A percentile compares a stretch with the other conserved stretches of the same genome.
These are phyloP conservation scores for Vigna radiata DNA, from an alignment of 306 rosid species.

Conservation along the genomic window DNA sequence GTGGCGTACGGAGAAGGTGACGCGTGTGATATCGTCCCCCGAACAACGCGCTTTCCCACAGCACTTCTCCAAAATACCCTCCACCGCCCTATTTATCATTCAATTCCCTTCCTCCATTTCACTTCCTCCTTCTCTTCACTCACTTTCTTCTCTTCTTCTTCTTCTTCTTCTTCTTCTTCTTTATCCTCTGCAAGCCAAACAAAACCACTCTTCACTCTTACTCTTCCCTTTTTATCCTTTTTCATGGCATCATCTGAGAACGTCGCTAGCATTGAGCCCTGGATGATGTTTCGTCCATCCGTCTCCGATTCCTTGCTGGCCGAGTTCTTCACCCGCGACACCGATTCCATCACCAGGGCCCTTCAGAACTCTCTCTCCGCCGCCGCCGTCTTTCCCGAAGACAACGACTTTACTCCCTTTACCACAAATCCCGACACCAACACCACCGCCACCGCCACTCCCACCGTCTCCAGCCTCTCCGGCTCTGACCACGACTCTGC, in stretches of 20 bases:
- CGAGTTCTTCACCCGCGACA: conserved; percentile 62
- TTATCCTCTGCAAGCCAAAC: too few relatives aligned
- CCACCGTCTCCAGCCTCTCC: conserved; percentile 67
- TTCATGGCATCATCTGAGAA: conserved; percentile 67
- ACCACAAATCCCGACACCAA: conserved; percentile 38
- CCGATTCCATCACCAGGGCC: conserved; percentile 61
- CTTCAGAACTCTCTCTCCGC: conserved; percentile 67
- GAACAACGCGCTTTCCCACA: conserved; percentile 78
- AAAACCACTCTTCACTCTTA: too few relatives aligned
- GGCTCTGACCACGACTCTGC: conserved; percentile 71
- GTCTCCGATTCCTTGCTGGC: conserved; percentile 63
- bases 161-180: too few relatives aligned
- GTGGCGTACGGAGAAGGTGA: conserved; percentile 53
- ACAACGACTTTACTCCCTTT: conserved; percentile 44
- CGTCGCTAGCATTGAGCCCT: conserved; percentile 56
- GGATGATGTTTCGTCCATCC: conserved; percentile 51
- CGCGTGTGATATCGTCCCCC: conserved; percentile 68
- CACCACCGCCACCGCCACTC: conserved; percentile 48
- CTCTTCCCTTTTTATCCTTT: background rate
- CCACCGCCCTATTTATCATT: conserved; percentile 67
- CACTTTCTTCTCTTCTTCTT: background rate
- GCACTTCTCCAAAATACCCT: conserved; percentile 29
- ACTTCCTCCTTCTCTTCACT: background rate
- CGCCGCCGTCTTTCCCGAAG: conserved; percentile 10
- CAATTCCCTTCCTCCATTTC: background rate